Conservation (phyloP, 164 flowering plant species). For the Magnolia officinalis region DNA sequence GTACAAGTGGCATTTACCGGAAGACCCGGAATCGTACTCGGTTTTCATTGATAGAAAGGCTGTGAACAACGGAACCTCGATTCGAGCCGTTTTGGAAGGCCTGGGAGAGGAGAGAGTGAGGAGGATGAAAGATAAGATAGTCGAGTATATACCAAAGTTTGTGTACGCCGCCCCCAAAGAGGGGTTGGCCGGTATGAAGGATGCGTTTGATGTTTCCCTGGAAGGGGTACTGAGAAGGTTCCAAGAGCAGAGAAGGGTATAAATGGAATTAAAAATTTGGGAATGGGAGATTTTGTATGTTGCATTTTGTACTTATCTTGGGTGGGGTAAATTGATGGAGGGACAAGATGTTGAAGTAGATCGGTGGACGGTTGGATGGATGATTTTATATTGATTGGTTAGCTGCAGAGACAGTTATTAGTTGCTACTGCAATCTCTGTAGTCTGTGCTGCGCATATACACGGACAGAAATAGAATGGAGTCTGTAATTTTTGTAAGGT, state of each 20-base stretch:
- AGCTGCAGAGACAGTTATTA: too few relatives aligned
- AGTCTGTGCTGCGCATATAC: too few relatives aligned
- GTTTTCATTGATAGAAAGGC: conserved; percentile 71
- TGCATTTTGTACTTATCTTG: too few relatives aligned
- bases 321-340: too few relatives aligned
- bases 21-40: conserved; percentile 67
- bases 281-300: too few relatives aligned
- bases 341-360: too few relatives aligned
- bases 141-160: conserved; percentile 62
- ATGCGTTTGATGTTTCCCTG: conserved; percentile 86
- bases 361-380: too few relatives aligned
- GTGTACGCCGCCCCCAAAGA: conserved; percentile 53
- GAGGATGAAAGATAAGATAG: conserved; percentile 72
- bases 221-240: conserved; percentile 71
- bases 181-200: conserved; percentile 49
- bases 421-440: too few relatives aligned
- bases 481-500: too few relatives aligned
- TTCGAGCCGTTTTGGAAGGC: conserved; percentile 51
- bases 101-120: conserved; percentile 42
- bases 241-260: conserved; percentile 35
- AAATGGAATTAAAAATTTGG: neutral
- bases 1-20: conserved; percentile 85
- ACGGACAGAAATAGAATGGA: too few relatives aligned
- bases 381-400: too few relatives aligned
- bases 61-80: conserved; percentile 62